Percentiles rank a stretch among this genome's conserved stretches.
Evolutionary conservation across 192 early-diverging fungal species (phyloP).

Genomic region (Podila epicladia): DNA sequence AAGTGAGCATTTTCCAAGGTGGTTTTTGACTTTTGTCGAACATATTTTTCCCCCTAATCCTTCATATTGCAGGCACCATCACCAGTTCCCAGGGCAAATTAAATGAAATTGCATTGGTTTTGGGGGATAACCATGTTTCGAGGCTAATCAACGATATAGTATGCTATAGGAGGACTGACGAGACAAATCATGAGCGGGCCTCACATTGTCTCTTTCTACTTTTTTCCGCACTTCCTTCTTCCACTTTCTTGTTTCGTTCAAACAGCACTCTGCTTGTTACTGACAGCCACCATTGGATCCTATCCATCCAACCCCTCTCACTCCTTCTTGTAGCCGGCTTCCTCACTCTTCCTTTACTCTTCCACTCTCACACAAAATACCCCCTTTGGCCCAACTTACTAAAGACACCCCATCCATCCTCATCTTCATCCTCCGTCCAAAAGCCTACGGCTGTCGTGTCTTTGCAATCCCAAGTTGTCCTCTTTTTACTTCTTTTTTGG

Average conservation of each 20-base stretch:
- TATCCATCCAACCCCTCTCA: neutral
- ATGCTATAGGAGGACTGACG: neutral
- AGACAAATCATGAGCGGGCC: neutral
- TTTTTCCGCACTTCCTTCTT: neutral
- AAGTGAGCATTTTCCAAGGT: slow-evolving; percentile 1
- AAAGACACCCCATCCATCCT: neutral
- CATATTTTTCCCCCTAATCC: too few species aligned
- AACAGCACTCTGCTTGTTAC: neutral
- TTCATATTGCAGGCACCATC: neutral
- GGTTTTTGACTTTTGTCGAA: neutral
- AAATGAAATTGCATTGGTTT: too few species aligned
- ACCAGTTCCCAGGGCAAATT: too few species aligned
- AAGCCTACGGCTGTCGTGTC: neutral
- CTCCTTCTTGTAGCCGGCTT: neutral
- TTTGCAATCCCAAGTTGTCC: too few species aligned
- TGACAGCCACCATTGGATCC: too few species aligned
- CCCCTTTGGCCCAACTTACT: too few species aligned
- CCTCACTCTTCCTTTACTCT: neutral
- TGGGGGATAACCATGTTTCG: too few species aligned
- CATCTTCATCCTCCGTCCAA: neutral
- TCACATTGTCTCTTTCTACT: neutral
- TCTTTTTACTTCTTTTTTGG: neutral
- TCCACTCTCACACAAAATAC: too few species aligned
- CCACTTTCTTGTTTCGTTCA: neutral
- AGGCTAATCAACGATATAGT: too few species aligned